phyloP scores from a whole-genome alignment of 169 alveolate species.

The Miamiensis avidus region DNA sequence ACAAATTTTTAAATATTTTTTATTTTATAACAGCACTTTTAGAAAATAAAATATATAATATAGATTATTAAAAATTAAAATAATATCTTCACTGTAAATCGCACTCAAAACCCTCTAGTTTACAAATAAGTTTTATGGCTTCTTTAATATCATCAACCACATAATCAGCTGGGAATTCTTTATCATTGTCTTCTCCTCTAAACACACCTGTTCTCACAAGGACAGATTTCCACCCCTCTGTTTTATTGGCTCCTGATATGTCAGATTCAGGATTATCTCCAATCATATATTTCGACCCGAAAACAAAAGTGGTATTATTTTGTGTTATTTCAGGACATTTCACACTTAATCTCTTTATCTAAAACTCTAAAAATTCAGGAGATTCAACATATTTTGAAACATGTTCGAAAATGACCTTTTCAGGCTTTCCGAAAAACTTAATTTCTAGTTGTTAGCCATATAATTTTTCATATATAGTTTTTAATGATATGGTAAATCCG shows the following conservation, averaged over 20 bases:
- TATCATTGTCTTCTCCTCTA: constrained; percentile 35
- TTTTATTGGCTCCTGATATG: constrained; percentile 37
- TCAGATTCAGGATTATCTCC: constrained; percentile 50
- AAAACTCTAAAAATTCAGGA: not conserved
- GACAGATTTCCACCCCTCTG: constrained; percentile 40
- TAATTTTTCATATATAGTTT: not conserved
- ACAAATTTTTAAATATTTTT: too few relatives aligned
- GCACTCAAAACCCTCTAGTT: constrained; percentile 19
- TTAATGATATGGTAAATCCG: not conserved
- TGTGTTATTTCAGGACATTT: not conserved
- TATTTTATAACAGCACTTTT: too few relatives aligned
- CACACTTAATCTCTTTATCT: not conserved
- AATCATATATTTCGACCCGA: constrained; percentile 38
- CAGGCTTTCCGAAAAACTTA: not conserved
- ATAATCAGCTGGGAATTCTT: constrained; percentile 52
- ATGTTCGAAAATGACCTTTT: not conserved
- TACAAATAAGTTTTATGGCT: constrained; percentile 43
- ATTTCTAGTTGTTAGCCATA: constrained; percentile 1
- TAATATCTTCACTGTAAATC: too few relatives aligned
- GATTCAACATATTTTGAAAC: not conserved
- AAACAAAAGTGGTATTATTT: not conserved
- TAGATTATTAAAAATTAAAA: too few relatives aligned
- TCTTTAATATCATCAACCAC: constrained; percentile 51
- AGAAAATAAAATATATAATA: too few relatives aligned
- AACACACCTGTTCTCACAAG: constrained; percentile 52